phyloP scores from a whole-genome alignment of 768 basidiomycete species.

The Termitomyces sp. region DNA sequence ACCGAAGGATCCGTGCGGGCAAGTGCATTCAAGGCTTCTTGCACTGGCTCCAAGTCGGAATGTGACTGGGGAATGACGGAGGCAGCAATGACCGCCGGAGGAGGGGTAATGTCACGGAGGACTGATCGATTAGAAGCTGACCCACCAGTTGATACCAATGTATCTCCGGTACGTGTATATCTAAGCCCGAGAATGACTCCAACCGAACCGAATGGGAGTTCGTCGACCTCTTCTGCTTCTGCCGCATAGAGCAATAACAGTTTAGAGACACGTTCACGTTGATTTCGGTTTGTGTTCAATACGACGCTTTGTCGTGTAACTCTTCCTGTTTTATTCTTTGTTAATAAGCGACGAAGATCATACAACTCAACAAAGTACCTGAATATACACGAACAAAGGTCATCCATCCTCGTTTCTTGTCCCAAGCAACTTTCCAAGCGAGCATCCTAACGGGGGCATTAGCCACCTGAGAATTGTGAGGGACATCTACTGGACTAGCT shows the following conservation, averaged over 20 bases:
- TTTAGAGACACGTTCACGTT: conserved; percentile 70
- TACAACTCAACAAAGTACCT: conserved; percentile 37
- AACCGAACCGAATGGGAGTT: conserved; percentile 75
- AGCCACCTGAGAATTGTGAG: conserved; percentile 33
- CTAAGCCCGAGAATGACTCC: conserved; percentile 82
- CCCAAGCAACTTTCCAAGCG: conserved; percentile 90
- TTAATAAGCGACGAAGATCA: neutral
- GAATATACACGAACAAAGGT: conserved; percentile 88
- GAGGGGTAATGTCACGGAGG: conserved; percentile 63
- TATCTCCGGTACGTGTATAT: conserved; percentile 84
- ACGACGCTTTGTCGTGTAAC: conserved; percentile 57
- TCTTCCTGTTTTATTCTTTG: conserved; percentile 43
- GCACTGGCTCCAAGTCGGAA: conserved; percentile 71
- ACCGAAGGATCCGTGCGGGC: conserved; percentile 89
- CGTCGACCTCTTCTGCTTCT: conserved; percentile 69
- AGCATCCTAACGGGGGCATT: conserved; percentile 55
- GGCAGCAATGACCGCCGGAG: conserved; percentile 80
- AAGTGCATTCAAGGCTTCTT: conserved; percentile 65
- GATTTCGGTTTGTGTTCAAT: conserved; percentile 60
- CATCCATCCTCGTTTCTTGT: conserved; percentile 83
- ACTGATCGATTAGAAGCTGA: conserved; percentile 31
- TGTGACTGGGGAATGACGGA: conserved; percentile 79
- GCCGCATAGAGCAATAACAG: conserved; percentile 76
- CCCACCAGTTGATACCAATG: conserved; percentile 53
- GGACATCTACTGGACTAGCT: conserved; percentile 70